Evolutionary conservation across 2,329 filamentous ascomycete genomes (phyloP).

Genomic region (Hypoxylon sp.): DNA sequence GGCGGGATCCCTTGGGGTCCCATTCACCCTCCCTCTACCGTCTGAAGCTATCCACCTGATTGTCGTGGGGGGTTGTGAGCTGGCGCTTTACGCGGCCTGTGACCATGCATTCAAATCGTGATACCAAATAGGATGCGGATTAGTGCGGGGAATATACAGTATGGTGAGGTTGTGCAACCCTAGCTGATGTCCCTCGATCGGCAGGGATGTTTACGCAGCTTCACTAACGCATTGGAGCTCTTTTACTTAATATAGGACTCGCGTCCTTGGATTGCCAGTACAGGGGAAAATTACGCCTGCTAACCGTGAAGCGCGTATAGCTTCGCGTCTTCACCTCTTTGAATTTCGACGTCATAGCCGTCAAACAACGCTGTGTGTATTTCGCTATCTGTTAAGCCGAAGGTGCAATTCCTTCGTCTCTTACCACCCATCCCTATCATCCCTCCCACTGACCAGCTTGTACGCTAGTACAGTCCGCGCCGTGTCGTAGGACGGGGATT

Average conservation of each 20-base stretch:
- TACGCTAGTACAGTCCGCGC: constrained; percentile 26
- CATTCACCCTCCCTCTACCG: constrained; percentile 27
- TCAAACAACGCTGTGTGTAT: not conserved
- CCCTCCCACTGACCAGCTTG: constrained; percentile 28
- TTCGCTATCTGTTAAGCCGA: constrained; percentile 22
- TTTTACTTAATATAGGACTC: constrained; percentile 10
- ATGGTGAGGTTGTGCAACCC: constrained; percentile 33
- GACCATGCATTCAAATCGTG: constrained; percentile 32
- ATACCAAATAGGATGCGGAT: constrained; percentile 28
- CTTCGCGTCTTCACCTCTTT: not conserved
- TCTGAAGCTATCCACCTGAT: constrained; percentile 22
- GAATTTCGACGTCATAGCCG: constrained; percentile 5
- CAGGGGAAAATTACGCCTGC: constrained; percentile 2
- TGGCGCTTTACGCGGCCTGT: constrained; percentile 41
- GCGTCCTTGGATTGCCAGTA: not conserved
- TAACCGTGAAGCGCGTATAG: not conserved
- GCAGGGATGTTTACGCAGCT: constrained; percentile 27
- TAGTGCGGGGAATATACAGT: constrained; percentile 37
- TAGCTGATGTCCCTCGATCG: constrained; percentile 17
- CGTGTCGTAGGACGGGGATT: constrained; percentile 29
- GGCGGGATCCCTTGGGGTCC: constrained; percentile 20
- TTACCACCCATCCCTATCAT: constrained; percentile 14
- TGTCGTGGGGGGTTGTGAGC: constrained; percentile 29
- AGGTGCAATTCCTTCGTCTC: constrained; percentile 2
- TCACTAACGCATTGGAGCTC: constrained; percentile 31